Percentiles rank a stretch among this genome's conserved stretches.
Evolutionary conservation across 345 rosid species (phyloP).

Genomic region (Streptanthus diversifolius): DNA sequence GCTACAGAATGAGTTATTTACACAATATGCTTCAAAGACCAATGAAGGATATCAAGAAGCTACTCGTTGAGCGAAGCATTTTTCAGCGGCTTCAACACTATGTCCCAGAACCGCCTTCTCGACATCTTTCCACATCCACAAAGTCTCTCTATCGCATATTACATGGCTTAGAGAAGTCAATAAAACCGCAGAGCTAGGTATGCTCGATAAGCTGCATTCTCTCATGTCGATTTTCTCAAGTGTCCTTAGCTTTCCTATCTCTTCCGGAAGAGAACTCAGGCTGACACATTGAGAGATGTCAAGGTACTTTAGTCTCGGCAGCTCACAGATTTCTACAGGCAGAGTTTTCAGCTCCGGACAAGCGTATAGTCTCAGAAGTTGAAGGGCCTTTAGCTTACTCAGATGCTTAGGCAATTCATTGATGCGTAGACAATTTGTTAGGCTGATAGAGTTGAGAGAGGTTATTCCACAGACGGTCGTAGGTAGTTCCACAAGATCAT

Average conservation of each 20-base stretch:
- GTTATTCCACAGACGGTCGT: slow-evolving; percentile 46
- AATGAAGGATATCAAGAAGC: background rate
- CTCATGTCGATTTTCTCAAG: slow-evolving; percentile 95
- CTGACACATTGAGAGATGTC: slow-evolving; percentile 77
- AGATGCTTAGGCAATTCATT: slow-evolving; percentile 47
- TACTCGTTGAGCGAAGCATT: slow-evolving; percentile 57
- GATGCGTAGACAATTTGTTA: slow-evolving; percentile 80
- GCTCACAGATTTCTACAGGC: slow-evolving; percentile 55
- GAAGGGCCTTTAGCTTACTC: slow-evolving; percentile 46
- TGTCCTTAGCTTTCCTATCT: slow-evolving; percentile 47
- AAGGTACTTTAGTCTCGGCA: slow-evolving; percentile 52
- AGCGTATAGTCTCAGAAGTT: slow-evolving; percentile 65
- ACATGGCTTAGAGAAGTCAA: slow-evolving; percentile 53
- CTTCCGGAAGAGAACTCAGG: slow-evolving; percentile 52
- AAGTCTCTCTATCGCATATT: slow-evolving; percentile 57
- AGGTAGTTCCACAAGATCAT: slow-evolving; percentile 63
- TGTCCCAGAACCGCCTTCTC: slow-evolving; percentile 41
- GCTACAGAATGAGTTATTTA: background rate
- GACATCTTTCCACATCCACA: slow-evolving; percentile 49
- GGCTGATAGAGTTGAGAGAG: slow-evolving; percentile 56
- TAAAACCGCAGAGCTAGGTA: slow-evolving; percentile 51
- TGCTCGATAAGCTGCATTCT: slow-evolving; percentile 47
- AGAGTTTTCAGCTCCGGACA: slow-evolving; percentile 59
- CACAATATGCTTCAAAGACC: background rate
- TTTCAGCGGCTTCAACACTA: slow-evolving; percentile 65